Base-by-base conservation (phyloP, 2,329 filamentous ascomycete species). In the Pseudogymnoascus sp. region DNA sequence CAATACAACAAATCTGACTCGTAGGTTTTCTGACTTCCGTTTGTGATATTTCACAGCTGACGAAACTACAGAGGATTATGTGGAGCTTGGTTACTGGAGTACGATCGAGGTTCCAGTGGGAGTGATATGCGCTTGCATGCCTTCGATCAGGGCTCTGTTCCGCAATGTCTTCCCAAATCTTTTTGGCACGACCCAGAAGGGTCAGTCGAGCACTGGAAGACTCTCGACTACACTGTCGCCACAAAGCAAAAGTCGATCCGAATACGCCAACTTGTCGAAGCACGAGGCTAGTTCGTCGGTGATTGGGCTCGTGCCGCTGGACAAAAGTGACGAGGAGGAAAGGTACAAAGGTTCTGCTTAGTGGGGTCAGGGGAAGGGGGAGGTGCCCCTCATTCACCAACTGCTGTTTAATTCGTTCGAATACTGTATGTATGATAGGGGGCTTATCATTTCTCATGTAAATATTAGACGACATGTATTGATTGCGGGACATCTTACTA, bases 91-190 rank as follows among this genome's bases (percentile, higher is more conserved):
- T 1, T 35, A 60, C 18, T 70, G 68, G 68, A 65, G 63, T 2
- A 63, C 62, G 20, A 62, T 70, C 33, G 68, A 70, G 41, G 64
- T 67, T 22, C 65, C 65, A 43, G 63, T 68, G 12, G 66, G 66
- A 15, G 65, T 70, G 4, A 69, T 70, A 36, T 70, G 68, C 53
- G 64, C 63, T 9, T 70, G 68, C 43, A 66, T 70, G 66, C 68
- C 68, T 4, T 62, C 47, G 9, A 38, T 69, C 8, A 64, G 67
- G 2, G 36, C 65, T 4, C 62, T 69, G 9, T 64, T 69, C 20
- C 53, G 66, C 5, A 57, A 61, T 3, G 18, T 63, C 12, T 67
- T 68, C 57, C 66, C 67, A 2, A 64, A 62, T 20, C 9, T 66
- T 22, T 59, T 67, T 18, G 64, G 64, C 33, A 61, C 63, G 6